These are phyloP conservation scores for Diaporthe citrichinensis DNA, from an alignment of 2,329 filamentous ascomycete species.

Conservation along the genomic window DNA sequence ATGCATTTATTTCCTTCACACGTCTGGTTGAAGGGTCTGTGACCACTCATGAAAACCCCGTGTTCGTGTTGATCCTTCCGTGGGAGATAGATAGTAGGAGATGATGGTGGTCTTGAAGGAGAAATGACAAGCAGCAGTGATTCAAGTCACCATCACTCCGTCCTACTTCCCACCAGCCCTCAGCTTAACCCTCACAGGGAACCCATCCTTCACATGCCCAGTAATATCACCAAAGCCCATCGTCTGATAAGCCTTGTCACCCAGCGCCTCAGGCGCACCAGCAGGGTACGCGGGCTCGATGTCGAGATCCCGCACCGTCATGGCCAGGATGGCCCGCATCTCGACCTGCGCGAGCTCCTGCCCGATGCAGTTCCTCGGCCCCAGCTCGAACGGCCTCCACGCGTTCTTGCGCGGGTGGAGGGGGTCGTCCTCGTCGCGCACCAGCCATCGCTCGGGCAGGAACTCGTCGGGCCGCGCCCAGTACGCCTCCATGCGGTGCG, in stretches of 20 bases:
- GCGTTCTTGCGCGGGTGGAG: conserved; percentile 47
- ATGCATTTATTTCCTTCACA: neutral
- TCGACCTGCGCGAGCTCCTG: conserved; percentile 54
- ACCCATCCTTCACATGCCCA: conserved; percentile 31
- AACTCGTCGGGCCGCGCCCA: conserved; percentile 57
- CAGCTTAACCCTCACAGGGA: conserved; percentile 32
- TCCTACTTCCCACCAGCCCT: neutral
- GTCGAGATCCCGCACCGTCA: conserved; percentile 40
- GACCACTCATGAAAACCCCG: neutral
- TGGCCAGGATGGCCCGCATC: conserved; percentile 48
- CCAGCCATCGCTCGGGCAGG: conserved; percentile 59
- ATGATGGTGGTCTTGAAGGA: too few species aligned
- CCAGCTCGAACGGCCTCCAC: conserved; percentile 55
- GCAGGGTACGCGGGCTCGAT: conserved; percentile 34
- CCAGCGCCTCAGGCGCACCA: conserved; percentile 27
- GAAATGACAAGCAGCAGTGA: neutral
- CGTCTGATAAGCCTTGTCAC: conserved; percentile 30
- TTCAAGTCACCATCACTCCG: neutral
- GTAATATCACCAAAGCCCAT: conserved; percentile 13
- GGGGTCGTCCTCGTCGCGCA: conserved; percentile 41
- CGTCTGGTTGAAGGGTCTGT: neutral
- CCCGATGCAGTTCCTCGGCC: conserved; percentile 54
- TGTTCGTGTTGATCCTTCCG: neutral
- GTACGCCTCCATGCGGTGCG: conserved; percentile 50
- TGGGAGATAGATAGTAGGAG: too few species aligned